Evolutionary conservation across 257 asterid species (phyloP), one percentile per base, ranked within the genome.

Genomic region (Craterostigma plantagineum): DNA sequence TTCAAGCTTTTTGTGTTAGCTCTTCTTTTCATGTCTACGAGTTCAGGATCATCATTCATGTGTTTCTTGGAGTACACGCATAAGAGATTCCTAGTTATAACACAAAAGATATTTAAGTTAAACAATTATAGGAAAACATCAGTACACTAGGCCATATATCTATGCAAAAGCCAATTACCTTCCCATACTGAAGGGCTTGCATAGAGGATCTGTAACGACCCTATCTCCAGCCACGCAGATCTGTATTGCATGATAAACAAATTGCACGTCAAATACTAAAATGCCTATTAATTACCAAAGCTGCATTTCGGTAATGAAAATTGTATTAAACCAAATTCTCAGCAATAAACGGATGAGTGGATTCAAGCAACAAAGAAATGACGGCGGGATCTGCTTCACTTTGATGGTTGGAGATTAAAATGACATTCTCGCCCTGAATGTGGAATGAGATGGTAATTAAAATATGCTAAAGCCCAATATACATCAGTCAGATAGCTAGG

Each of bases 101-200:
- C 43, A 60, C 49, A 52, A 11, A 18, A 16, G 53, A n/a, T n/a
- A 18, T 23, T 30, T 48, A 48, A 35, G 43, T 57, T 16, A 13
- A 43, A 46, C 57, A 51, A n/a, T 50, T 49, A 56, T 33, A 39
- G 16, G 18, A 11, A 14, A 54, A 54, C 35, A 59, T 35, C 11
- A 52, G 11, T 36, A 49, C 36, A 16, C 41, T 30, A 48, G 16
- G 55, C 30, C 30, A 23, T 23, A 23, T 6, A 23, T 23, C 30
- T 23, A 30, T 36, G 33, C 10, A 44, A 46, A 53, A 38, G 14
- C 14, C 30, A 49, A 44, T 33, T 68, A 87, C 97, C 98, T 87
- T 55, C 98, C 98, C 91, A 82, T 87, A 61, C 98, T 87, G 70
- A 87, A 87, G 43, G 98, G 98, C 61, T 82, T 87, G 81, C 95